Conservation (phyloP, 2,329 filamentous ascomycete genomes). For the Fusarium armeniacum region DNA sequence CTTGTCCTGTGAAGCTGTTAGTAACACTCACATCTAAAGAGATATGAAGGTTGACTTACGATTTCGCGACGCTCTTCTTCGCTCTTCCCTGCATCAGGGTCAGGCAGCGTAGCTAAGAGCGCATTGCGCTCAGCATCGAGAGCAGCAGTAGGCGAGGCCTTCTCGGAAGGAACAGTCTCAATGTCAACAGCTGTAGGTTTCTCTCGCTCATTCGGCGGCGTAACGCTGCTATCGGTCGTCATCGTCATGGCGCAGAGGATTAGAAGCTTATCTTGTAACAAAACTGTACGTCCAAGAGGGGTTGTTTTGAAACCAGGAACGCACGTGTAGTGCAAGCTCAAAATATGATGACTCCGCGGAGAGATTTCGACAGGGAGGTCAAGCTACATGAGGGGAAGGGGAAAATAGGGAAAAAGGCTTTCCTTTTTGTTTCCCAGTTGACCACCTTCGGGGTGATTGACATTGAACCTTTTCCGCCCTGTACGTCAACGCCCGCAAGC, state of each 20-base stretch:
- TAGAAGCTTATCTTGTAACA: not conserved
- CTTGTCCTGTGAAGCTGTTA: conserved; percentile 54
- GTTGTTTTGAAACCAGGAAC: not conserved
- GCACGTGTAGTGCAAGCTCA: not conserved
- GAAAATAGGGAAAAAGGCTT: not conserved
- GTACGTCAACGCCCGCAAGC: conserved; percentile 29
- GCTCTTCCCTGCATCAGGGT: conserved; percentile 69
- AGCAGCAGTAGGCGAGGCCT: not conserved
- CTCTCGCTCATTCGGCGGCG: conserved; percentile 34
- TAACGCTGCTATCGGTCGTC: conserved; percentile 37
- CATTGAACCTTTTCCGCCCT: not conserved
- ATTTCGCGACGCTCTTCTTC: conserved; percentile 71
- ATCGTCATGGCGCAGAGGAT: conserved; percentile 30
- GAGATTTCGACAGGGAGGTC: conserved; percentile 1
- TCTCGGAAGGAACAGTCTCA: conserved; percentile 31
- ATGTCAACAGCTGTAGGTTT: conserved; percentile 34
- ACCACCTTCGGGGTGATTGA: not conserved
- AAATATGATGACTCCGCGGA: conserved; percentile 1
- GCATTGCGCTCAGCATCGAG: conserved; percentile 50
- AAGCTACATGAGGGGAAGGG: not conserved
- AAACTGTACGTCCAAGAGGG: not conserved
- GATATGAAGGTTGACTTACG: conserved; percentile 60
- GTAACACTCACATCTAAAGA: fast-evolving
- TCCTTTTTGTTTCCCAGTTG: conserved; percentile 30
- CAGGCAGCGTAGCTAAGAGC: conserved; percentile 50